Evolutionary conservation across 139 green algal genomes (phyloP).

Genomic region (Medakamo hakoo): DNA sequence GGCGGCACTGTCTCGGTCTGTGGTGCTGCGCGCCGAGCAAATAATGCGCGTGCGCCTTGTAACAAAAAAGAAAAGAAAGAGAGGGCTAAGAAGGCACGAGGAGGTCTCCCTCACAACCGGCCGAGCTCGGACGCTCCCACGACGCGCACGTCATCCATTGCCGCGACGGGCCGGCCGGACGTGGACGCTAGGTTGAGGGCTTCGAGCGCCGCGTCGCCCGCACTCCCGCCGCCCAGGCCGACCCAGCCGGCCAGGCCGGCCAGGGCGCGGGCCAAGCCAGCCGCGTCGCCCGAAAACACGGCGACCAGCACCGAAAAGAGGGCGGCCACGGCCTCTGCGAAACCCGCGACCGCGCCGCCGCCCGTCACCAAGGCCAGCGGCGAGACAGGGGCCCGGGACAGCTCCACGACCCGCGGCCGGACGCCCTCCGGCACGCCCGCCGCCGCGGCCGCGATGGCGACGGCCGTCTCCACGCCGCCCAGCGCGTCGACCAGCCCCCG

Average conservation of each 20-base stretch:
- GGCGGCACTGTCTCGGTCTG: too few relatives aligned
- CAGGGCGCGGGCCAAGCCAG: too few relatives aligned
- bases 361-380: conserved; percentile 24
- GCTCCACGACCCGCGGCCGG: conserved; percentile 29
- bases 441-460: conserved; percentile 60
- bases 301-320: not conserved
- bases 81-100: too few relatives aligned
- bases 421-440: conserved; percentile 36
- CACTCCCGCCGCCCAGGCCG: too few relatives aligned
- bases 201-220: too few relatives aligned
- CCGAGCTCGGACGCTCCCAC: not conserved
- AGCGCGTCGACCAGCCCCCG: conserved; percentile 68
- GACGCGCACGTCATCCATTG: not conserved
- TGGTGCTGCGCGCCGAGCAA: too few relatives aligned
- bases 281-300: not conserved
- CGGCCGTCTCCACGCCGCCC: conserved; percentile 53
- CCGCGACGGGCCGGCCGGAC: not conserved
- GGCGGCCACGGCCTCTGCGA: too few relatives aligned
- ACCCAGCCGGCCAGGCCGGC: too few relatives aligned
- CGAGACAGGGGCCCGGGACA: conserved; percentile 24
- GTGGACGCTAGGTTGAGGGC: too few relatives aligned
- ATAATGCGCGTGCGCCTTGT: too few relatives aligned
- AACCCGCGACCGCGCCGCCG: not conserved
- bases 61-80: too few relatives aligned
- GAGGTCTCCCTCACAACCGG: not conserved